A percentile compares a stretch with the other conserved stretches of the same genome.
Conservation (phyloP, 805 yeast genomes). For the Saturnispora zaruensis region DNA sequence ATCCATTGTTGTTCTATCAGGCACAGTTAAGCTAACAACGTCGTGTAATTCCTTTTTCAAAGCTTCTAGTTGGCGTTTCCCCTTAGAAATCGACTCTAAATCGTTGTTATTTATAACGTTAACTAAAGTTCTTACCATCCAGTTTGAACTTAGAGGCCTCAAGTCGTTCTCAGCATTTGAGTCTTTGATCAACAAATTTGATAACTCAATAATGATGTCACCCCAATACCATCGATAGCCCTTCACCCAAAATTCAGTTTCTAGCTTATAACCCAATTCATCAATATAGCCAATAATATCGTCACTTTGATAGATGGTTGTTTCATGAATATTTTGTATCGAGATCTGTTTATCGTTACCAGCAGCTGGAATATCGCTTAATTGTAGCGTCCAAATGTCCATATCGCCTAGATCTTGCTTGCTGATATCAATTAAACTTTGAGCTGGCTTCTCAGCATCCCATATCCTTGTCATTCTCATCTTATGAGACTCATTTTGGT, state of each 20-base stretch:
- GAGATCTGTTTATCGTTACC: slow-evolving; percentile 60
- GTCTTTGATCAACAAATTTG: slow-evolving; percentile 35
- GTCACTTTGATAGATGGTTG: slow-evolving; percentile 41
- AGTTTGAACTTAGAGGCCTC: slow-evolving; percentile 12
- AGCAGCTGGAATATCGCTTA: slow-evolving; percentile 59
- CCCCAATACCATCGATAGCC: slow-evolving; percentile 59
- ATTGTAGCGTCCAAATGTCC: slow-evolving; percentile 52
- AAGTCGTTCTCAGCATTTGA: not conserved
- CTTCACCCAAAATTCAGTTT: slow-evolving; percentile 49
- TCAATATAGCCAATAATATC: slow-evolving; percentile 40
- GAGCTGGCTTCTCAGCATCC: slow-evolving; percentile 19
- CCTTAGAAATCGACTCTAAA: slow-evolving; percentile 58
- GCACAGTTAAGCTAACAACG: slow-evolving; percentile 58
- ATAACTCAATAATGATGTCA: slow-evolving; percentile 52
- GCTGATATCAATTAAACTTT: slow-evolving; percentile 6
- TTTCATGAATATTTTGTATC: slow-evolving; percentile 61
- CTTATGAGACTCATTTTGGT: slow-evolving; percentile 47
- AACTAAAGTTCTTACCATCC: slow-evolving; percentile 54
- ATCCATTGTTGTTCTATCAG: slow-evolving; percentile 77
- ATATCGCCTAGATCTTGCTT: slow-evolving; percentile 13
- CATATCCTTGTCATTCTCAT: slow-evolving; percentile 43
- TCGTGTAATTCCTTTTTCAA: slow-evolving; percentile 63
- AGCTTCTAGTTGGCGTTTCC: slow-evolving; percentile 51
- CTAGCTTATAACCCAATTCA: slow-evolving; percentile 63
- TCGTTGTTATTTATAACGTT: slow-evolving; percentile 68